Evolutionary conservation across 2,329 filamentous ascomycete species (phyloP).

Genomic region (Aspergillus luchuensis): DNA sequence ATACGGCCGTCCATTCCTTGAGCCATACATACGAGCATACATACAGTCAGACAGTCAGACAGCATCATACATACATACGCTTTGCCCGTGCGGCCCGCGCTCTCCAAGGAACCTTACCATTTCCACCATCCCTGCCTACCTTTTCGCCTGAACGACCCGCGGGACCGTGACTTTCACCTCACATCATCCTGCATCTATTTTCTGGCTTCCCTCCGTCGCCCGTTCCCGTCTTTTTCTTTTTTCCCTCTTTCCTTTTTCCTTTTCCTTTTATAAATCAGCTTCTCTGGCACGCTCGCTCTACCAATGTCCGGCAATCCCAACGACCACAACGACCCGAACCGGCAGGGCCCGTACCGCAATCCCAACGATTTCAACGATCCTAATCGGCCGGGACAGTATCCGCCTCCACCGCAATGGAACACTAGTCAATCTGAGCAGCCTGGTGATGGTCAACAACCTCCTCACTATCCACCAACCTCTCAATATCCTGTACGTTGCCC

Average conservation of each 20-base stretch:
- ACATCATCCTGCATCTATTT: constrained; percentile 33
- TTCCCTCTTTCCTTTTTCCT: constrained; percentile 18
- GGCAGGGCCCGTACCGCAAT: constrained; percentile 50
- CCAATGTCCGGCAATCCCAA: constrained; percentile 48
- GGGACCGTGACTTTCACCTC: constrained; percentile 29
- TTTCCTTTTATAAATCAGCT: constrained; percentile 28
- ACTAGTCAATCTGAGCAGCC: constrained; percentile 42
- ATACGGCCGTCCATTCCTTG: constrained; percentile 11
- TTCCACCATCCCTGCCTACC: constrained; percentile 18
- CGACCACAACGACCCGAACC: constrained; percentile 45
- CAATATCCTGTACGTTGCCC: constrained; percentile 42
- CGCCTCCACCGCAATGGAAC: constrained; percentile 45
- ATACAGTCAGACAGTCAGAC: constrained; percentile 5
- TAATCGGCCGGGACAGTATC: constrained; percentile 49
- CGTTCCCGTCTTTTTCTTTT: background rate
- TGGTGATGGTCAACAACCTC: constrained; percentile 41
- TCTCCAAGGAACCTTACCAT: constrained; percentile 5
- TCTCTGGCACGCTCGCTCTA: constrained; percentile 25
- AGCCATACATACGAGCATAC: constrained; percentile 15
- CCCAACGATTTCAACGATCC: constrained; percentile 45
- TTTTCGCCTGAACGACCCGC: constrained; percentile 22
- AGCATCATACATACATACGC: constrained; percentile 18
- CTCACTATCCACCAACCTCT: constrained; percentile 36
- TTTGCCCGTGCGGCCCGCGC: background rate
- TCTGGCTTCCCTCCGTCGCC: constrained; percentile 18